phyloP scores from a whole-genome alignment of 495 filamentous ascomycete genomes.

The Podospora conica region DNA sequence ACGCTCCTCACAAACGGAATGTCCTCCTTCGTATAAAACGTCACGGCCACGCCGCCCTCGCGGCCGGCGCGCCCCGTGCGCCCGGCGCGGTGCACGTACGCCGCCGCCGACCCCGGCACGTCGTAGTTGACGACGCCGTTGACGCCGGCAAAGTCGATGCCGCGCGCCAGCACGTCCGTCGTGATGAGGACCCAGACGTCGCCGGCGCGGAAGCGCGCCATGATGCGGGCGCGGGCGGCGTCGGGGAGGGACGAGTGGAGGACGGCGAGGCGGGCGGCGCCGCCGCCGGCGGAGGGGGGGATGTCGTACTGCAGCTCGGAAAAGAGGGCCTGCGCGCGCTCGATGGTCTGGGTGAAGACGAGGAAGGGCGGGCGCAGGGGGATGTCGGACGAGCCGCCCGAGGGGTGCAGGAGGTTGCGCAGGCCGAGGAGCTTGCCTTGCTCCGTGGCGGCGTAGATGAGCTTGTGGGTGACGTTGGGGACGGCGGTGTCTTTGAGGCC shows the following conservation, averaged over 20 bases:
- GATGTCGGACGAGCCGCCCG: slow-evolving; percentile 47
- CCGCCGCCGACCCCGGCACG: slow-evolving; percentile 77
- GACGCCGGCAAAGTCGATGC: slow-evolving; percentile 86
- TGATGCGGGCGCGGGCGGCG: slow-evolving; percentile 64
- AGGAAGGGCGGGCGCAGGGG: slow-evolving; percentile 81
- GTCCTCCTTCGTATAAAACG: slow-evolving; percentile 92
- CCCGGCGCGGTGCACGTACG: slow-evolving; percentile 90
- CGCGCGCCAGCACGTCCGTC: slow-evolving; percentile 84
- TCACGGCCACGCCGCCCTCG: slow-evolving; percentile 84
- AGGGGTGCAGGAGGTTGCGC: slow-evolving; percentile 83
- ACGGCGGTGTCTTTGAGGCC: slow-evolving; percentile 93
- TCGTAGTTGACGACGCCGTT: slow-evolving; percentile 97
- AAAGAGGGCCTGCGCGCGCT: slow-evolving; percentile 78
- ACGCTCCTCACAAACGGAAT: slow-evolving; percentile 84
- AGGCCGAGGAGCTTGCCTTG: slow-evolving; percentile 88
- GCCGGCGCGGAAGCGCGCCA: slow-evolving; percentile 83
- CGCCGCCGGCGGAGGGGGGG: slow-evolving; percentile 69
- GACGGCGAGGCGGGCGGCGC: slow-evolving; percentile 78
- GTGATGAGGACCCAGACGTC: slow-evolving; percentile 96
- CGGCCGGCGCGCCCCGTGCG: slow-evolving; percentile 85
- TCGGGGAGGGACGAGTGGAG: slow-evolving; percentile 84
- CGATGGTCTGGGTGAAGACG: slow-evolving; percentile 91
- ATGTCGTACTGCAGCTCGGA: slow-evolving; percentile 94
- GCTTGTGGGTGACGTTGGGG: slow-evolving; percentile 80
- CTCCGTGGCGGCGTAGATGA: slow-evolving; percentile 88